phyloP scores from a whole-genome alignment of 495 filamentous ascomycete genomes.

The Penicillium chermesinum region DNA sequence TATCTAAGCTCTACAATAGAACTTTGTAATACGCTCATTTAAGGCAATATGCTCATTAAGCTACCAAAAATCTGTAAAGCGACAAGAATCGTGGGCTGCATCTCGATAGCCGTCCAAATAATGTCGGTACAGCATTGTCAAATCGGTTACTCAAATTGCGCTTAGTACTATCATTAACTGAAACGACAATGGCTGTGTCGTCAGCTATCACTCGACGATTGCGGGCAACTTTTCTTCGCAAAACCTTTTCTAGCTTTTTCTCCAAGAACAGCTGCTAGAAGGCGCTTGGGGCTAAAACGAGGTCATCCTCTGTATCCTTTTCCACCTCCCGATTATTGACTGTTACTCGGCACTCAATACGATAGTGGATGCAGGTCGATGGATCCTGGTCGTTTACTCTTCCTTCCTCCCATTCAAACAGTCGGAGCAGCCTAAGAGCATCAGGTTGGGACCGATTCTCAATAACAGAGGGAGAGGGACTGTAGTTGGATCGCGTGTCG shows the following conservation, averaged over 20 bases:
- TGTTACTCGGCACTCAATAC: slow-evolving; percentile 30
- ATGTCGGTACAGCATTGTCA: slow-evolving; percentile 14
- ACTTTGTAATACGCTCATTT: too few species aligned
- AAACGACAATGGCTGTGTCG: slow-evolving; percentile 9
- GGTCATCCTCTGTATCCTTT: slow-evolving; percentile 24
- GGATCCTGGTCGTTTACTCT: slow-evolving; percentile 25
- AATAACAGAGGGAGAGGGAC: slow-evolving; percentile 1
- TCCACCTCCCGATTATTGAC: slow-evolving; percentile 24
- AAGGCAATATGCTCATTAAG: too few species aligned
- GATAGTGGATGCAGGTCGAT: slow-evolving; percentile 31
- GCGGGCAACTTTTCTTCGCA: slow-evolving; percentile 1
- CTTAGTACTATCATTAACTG: slow-evolving; percentile 8
- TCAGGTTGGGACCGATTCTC: neutral
- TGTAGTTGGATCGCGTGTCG: neutral
- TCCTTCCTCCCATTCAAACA: slow-evolving; percentile 17
- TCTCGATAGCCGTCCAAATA: slow-evolving; percentile 14
- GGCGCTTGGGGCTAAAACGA: slow-evolving; percentile 19
- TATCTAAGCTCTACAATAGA: too few species aligned
- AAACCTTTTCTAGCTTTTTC: slow-evolving; percentile 7
- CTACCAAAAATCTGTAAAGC: too few species aligned
- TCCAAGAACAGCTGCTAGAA: slow-evolving; percentile 19
- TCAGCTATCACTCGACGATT: slow-evolving; percentile 5
- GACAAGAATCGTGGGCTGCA: slow-evolving; percentile 12
- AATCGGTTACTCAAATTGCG: slow-evolving; percentile 15
- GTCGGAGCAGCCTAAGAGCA: slow-evolving; percentile 5